phyloP scores from a whole-genome alignment of 441 rosid species.

The Bocquillonia castaneifolia region DNA sequence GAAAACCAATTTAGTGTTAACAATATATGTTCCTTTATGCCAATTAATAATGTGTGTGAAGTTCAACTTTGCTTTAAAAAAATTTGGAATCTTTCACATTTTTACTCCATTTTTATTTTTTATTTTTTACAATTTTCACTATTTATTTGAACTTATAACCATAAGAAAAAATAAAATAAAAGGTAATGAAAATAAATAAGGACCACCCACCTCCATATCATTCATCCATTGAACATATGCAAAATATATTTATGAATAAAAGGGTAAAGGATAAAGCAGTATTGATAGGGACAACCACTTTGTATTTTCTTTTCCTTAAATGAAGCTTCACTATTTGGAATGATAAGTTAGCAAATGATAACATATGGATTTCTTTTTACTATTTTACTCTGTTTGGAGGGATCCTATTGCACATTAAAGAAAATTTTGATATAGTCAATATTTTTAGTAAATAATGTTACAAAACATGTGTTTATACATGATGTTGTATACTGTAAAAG shows the following conservation, averaged over 20 bases:
- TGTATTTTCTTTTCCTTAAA: neutral
- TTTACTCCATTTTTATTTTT: conserved; percentile 1
- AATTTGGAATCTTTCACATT: neutral
- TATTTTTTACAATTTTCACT: neutral
- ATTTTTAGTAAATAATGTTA: no score
- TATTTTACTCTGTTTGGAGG: no score
- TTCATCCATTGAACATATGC: neutral
- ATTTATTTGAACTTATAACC: neutral
- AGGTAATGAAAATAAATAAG: neutral
- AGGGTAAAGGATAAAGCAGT: neutral
- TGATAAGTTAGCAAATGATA: no score
- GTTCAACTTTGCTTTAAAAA: no score
- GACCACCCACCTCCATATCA: neutral
- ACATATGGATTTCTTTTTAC: no score
- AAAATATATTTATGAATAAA: neutral
- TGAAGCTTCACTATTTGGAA: no score
- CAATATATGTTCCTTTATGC: neutral
- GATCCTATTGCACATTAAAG: no score
- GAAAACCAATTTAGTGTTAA: neutral
- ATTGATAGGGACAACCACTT: neutral
- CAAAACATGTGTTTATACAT: no score
- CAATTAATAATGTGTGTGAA: neutral
- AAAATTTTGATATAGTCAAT: no score
- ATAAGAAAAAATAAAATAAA: neutral
- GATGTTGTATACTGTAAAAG: no score